phyloP scores from a whole-genome alignment of 495 filamentous ascomycete genomes.

The Lasiosphaeria miniovina region DNA sequence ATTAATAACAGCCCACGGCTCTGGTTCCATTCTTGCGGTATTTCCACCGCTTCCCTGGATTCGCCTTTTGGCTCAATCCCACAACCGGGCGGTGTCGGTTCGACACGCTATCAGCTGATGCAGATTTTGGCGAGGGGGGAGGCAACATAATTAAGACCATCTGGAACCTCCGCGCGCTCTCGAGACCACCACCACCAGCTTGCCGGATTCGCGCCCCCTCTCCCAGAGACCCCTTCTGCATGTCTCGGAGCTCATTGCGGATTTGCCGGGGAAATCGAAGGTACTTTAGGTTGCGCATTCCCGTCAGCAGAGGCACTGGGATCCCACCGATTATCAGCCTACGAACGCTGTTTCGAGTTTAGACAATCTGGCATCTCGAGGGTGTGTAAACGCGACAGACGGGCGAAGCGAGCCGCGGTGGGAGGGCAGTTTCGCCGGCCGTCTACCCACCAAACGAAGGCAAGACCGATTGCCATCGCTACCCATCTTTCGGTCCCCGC shows the following conservation, averaged over 20 bases:
- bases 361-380: background rate
- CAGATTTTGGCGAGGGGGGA: background rate
- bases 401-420: background rate
- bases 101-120: slow-evolving; percentile 20
- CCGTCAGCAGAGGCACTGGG: no score
- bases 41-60: slow-evolving; percentile 10
- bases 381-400: background rate
- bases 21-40: slow-evolving; percentile 5
- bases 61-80: slow-evolving; percentile 28
- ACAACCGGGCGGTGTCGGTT: slow-evolving; percentile 16
- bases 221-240: background rate
- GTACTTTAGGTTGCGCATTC: no score
- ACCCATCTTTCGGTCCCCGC: background rate
- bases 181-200: background rate
- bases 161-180: background rate
- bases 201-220: background rate
- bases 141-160: slow-evolving; percentile 12
- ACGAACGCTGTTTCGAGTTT: slow-evolving; percentile 3
- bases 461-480: background rate
- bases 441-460: slow-evolving; percentile 3
- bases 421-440: slow-evolving; percentile 4
- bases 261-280: background rate
- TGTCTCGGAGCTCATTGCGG: background rate
- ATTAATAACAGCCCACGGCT: slow-evolving; percentile 20
- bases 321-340: background rate